Percentiles rank a stretch among this genome's conserved stretches.
These are phyloP conservation scores for Dacryopinax primogenitus DNA, from an alignment of 768 basidiomycete genomes.

Conservation along the genomic window DNA sequence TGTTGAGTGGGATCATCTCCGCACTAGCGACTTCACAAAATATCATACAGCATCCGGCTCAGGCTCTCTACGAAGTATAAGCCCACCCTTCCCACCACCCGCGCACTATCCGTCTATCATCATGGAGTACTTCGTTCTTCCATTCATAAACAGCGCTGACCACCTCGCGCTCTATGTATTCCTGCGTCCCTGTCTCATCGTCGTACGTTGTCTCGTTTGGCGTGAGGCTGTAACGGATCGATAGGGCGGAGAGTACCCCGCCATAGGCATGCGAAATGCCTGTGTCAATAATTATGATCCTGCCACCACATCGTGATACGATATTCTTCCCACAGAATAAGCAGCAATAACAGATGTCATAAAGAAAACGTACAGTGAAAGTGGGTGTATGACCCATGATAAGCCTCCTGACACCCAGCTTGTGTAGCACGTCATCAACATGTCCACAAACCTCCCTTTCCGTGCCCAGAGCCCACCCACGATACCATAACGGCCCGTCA, in stretches of 20 bases:
- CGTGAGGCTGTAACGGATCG: conserved; percentile 69
- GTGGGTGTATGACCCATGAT: conserved; percentile 97
- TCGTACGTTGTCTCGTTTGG: conserved; percentile 28
- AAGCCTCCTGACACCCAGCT: conserved; percentile 73
- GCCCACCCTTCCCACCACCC: conserved; percentile 4
- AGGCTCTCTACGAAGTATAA: not conserved
- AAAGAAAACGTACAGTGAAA: conserved; percentile 41
- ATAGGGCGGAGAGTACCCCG: conserved; percentile 79
- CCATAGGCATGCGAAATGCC: conserved; percentile 95
- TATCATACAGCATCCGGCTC: not conserved
- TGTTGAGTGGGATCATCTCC: not conserved
- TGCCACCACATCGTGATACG: conserved; percentile 75
- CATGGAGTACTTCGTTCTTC: not conserved
- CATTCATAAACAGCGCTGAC: conserved; percentile 2
- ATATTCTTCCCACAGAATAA: conserved; percentile 41
- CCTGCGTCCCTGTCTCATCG: not conserved
- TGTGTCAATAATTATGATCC: conserved; percentile 94
- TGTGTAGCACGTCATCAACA: conserved; percentile 56
- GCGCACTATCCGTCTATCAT: not conserved
- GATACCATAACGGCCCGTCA: conserved; percentile 87
- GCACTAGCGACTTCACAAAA: not conserved
- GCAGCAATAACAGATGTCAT: not conserved
- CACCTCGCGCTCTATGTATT: not conserved
- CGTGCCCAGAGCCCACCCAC: conserved; percentile 72
- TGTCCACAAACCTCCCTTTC: conserved; percentile 57